Evolutionary conservation across 2,329 filamentous ascomycete species (phyloP), one percentile per base, ranked within the genome.

Genomic region (Dendrostoma leiphaemia): DNA sequence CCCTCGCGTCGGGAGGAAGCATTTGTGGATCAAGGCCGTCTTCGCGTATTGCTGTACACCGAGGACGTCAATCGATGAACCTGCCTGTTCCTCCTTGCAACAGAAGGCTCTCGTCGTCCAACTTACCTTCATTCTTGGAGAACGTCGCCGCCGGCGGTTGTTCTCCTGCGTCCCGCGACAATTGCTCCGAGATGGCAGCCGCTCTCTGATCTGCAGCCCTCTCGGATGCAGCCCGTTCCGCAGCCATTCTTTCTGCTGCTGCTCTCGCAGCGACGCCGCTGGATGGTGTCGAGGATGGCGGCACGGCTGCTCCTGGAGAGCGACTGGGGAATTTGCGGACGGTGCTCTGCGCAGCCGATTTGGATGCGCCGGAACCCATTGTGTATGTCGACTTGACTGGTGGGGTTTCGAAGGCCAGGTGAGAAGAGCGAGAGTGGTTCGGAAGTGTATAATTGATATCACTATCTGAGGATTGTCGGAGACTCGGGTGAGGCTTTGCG

Each of bases 1-100:
- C 62, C 49, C 49, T 52, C 17, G 23, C 31, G 5, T 60, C 60
- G 37, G 67, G 62, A n/a, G 65, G 48, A 54, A 58, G 58, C 32
- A 65, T 62, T 60, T 78, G 72, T n/a, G 76, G 72, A 54, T 76
- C 71, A 57, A 62, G 60, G 32, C 67, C 67, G 54, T 78, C 73
- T 35, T 69, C 63, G 50, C 63, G 68, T 56, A 75, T 71, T 9
- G 71, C 74, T 79, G 49, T 57, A 3, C n/a, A n/a, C 37, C 9
- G 38, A 12, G 28, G 19, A 12, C 6, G 41, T 57, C 41, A 57
- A 47, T n/a, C 21, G 32, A 29, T 9, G 26, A 17, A 10, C 15
- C n/a, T 29, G n/a, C 35, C n/a, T n/a, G n/a, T n/a, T n/a, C n/a
- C n/a, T n/a, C n/a, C n/a, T n/a, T n/a, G n/a, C n/a, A n/a, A n/a